These are phyloP conservation scores for Epichloe gansuensis DNA, from an alignment of 2,329 filamentous ascomycete genomes.

Conservation along the genomic window DNA sequence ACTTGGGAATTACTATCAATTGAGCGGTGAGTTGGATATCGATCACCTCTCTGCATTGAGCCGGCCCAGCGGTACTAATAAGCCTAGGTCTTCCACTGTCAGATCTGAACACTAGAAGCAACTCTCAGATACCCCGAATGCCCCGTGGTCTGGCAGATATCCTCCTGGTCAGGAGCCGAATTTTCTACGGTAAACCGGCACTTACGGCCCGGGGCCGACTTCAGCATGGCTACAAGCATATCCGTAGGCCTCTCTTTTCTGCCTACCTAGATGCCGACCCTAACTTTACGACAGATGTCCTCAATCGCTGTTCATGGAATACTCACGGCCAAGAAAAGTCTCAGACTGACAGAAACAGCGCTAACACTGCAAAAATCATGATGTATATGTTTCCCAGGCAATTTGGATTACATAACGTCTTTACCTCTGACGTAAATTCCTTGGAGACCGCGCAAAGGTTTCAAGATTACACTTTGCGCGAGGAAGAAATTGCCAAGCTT, in stretches of 20 bases:
- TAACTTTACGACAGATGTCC: constrained; percentile 47
- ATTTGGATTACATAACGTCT: constrained; percentile 86
- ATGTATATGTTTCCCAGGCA: constrained; percentile 92
- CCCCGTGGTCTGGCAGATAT: constrained; percentile 48
- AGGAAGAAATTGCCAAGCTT: constrained; percentile 56
- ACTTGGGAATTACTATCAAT: constrained; percentile 59
- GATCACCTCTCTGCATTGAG: constrained; percentile 2
- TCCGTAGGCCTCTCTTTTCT: constrained; percentile 46
- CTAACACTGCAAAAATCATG: constrained; percentile 58
- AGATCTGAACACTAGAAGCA: constrained; percentile 24
- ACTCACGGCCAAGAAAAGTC: not conserved
- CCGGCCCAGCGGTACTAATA: not conserved
- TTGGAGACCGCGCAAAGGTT: constrained; percentile 59
- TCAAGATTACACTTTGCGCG: constrained; percentile 76
- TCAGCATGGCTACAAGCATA: constrained; percentile 64
- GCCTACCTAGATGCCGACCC: not conserved
- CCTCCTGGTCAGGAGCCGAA: constrained; percentile 65
- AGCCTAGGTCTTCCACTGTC: constrained; percentile 36
- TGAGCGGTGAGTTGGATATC: constrained; percentile 51
- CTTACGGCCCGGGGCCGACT: constrained; percentile 57
- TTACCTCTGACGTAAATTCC: constrained; percentile 55
- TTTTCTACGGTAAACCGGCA: constrained; percentile 70
- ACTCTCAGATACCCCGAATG: not conserved
- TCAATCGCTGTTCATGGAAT: constrained; percentile 52
- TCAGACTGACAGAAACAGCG: constrained; percentile 11